Percentiles rank a stretch among this genome's conserved stretches.
phyloP scores from a whole-genome alignment of 768 basidiomycete genomes.

The Lentinus tigrinus region DNA sequence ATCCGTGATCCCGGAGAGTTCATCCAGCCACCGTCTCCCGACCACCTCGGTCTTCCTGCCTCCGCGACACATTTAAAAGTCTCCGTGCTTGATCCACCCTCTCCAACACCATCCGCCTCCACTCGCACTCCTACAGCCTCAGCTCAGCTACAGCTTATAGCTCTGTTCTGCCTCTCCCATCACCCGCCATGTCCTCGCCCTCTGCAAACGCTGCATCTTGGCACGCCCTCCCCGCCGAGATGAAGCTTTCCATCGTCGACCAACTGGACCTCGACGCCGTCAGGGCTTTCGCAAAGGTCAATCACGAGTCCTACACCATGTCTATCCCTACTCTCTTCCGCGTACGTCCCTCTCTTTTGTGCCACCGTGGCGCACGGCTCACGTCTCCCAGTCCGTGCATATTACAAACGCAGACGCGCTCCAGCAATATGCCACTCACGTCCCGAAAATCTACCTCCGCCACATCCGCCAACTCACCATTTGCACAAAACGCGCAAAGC shows the following conservation, averaged over 20 bases:
- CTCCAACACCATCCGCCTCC: conserved; percentile 6
- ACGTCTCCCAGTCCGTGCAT: conserved; percentile 42
- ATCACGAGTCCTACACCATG: conserved; percentile 48
- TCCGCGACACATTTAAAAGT: background rate
- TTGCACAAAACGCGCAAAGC: conserved; percentile 37
- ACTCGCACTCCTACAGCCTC: background rate
- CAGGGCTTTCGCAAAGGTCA: conserved; percentile 47
- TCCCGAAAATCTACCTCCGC: conserved; percentile 52
- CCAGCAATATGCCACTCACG: conserved; percentile 50
- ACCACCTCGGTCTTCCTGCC: conserved; percentile 18
- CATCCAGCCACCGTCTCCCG: conserved; percentile 7
- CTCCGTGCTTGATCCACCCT: background rate
- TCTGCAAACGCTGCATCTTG: conserved; percentile 33
- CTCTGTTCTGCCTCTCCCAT: background rate
- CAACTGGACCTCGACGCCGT: conserved; percentile 45
- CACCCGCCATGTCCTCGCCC: conserved; percentile 13
- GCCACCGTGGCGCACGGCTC: background rate
- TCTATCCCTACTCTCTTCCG: conserved; percentile 62
- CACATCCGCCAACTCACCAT: conserved; percentile 51
- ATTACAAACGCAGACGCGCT: conserved; percentile 48
- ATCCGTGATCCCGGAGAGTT: conserved; percentile 16
- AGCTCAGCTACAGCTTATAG: background rate
- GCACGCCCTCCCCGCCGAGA: conserved; percentile 62
- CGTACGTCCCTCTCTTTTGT: conserved; percentile 34
- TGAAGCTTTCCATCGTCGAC: conserved; percentile 58